phyloP scores from a whole-genome alignment of 805 yeast genomes.

The Teunomyces lycoperdinae region DNA sequence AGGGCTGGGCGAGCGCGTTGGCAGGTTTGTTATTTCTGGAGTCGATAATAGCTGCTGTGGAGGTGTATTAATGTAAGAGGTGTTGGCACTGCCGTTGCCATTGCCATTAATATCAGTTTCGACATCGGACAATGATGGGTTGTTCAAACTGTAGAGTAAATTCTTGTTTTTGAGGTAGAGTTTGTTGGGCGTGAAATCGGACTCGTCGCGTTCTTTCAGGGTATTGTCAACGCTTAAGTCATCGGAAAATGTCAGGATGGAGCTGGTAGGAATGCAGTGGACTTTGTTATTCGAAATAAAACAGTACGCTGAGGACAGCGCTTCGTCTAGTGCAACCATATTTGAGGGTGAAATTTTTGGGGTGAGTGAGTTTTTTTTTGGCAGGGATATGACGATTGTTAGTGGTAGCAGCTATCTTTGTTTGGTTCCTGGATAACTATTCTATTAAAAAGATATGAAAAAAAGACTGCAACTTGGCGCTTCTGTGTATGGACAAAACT shows the following conservation, averaged over 20 bases:
- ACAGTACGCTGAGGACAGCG: constrained; percentile 21
- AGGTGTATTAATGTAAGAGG: not conserved
- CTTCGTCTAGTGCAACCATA: constrained; percentile 4
- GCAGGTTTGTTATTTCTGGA: not conserved
- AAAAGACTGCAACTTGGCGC: not conserved
- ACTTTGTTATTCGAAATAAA: constrained; percentile 22
- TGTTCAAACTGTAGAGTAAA: constrained; percentile 24
- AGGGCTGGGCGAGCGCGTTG: constrained; percentile 6
- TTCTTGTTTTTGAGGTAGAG: constrained; percentile 17
- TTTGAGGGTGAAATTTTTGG: no score
- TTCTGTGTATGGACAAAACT: not conserved
- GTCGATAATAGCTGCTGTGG: not conserved
- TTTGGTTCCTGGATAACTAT: not conserved
- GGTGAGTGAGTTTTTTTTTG: no score
- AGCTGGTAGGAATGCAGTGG: constrained; percentile 25
- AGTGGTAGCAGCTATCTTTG: not conserved
- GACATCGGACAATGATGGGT: constrained; percentile 23
- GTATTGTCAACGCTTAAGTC: constrained; percentile 2
- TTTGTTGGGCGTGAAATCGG: constrained; percentile 15
- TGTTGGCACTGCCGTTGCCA: no score
- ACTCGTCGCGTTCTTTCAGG: constrained; percentile 7
- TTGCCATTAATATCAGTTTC: constrained; percentile 3
- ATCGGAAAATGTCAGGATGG: constrained; percentile 10
- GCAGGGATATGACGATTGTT: no score
- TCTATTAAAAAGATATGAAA: not conserved